Conservation (phyloP, 306 rosid genomes). For the Hippophae tibetana region DNA sequence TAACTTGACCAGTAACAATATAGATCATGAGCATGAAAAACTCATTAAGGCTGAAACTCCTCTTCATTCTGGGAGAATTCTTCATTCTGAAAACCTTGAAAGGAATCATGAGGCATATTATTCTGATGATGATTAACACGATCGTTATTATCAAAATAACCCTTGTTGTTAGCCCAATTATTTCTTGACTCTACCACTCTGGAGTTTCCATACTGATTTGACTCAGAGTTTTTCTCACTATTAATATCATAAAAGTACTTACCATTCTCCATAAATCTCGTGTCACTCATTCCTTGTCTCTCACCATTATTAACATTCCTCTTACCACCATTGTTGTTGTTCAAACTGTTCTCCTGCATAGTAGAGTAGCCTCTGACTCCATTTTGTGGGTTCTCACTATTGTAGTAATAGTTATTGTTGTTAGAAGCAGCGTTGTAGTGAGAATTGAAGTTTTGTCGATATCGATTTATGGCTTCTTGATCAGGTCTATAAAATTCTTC, state of each 20-base stretch:
- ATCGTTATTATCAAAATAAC: slow-evolving; percentile 34
- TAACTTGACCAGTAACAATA: neutral
- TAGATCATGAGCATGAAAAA: neutral
- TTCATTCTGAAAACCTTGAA: slow-evolving; percentile 53
- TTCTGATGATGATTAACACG: slow-evolving; percentile 16
- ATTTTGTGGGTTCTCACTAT: slow-evolving; percentile 3
- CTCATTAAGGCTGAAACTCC: slow-evolving; percentile 40
- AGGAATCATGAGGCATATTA: slow-evolving; percentile 24
- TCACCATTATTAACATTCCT: slow-evolving; percentile 18
- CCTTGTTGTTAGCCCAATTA: slow-evolving; percentile 32
- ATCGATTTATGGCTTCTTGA: no score
- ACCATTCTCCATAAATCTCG: slow-evolving; percentile 70
- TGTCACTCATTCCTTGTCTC: slow-evolving; percentile 86
- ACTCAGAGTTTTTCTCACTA: slow-evolving; percentile 30
- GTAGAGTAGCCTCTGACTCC: slow-evolving; percentile 12
- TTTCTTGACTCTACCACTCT: slow-evolving; percentile 22
- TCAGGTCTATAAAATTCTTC: neutral
- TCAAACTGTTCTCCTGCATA: neutral
- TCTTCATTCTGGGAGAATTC: slow-evolving; percentile 39
- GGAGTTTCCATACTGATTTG: slow-evolving; percentile 32
- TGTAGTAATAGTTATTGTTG: slow-evolving; percentile 16
- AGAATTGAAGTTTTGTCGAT: no score
- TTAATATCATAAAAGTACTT: slow-evolving; percentile 37
- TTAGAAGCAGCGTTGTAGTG: slow-evolving; percentile 2
- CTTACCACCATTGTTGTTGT: slow-evolving; percentile 13